Conservation (phyloP, 2,329 filamentous ascomycete species). For the Thielaviopsis punctulata region DNA sequence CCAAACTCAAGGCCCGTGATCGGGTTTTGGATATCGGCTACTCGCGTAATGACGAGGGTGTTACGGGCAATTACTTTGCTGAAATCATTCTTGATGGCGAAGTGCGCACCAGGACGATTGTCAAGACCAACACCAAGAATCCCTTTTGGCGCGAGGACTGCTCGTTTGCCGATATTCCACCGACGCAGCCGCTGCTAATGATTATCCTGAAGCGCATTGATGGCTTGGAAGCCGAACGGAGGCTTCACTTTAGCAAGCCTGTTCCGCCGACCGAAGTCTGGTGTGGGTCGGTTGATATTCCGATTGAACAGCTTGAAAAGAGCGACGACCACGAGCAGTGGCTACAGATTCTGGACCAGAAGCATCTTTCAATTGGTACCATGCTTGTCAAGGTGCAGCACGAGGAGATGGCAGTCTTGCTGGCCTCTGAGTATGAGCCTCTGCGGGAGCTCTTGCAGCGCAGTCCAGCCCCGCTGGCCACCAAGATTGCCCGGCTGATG, state of each 20-base stretch:
- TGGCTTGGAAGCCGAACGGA: conserved; percentile 19
- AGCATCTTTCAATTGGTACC: conserved; percentile 60
- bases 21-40: conserved; percentile 4
- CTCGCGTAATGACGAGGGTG: conserved; percentile 23
- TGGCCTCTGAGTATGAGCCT: conserved; percentile 68
- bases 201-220: conserved; percentile 54
- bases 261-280: conserved; percentile 29
- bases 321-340: conserved; percentile 73
- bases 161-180: conserved; percentile 57
- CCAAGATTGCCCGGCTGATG: conserved; percentile 65
- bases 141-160: conserved; percentile 75
- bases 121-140: conserved; percentile 51
- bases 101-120: conserved; percentile 56
- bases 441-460: conserved; percentile 71
- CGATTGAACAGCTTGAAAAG: conserved; percentile 59
- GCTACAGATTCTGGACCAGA: conserved; percentile 66
- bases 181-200: conserved; percentile 49
- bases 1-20: conserved; percentile 33
- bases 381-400: conserved; percentile 70
- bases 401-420: conserved; percentile 78
- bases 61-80: conserved; percentile 54
- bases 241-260: conserved; percentile 8
- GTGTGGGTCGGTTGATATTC: conserved; percentile 64
- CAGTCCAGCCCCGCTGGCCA: conserved; percentile 68
- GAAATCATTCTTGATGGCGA: conserved; percentile 70